These are phyloP conservation scores for Candida sanyiensis DNA, from an alignment of 805 yeast genomes.

Conservation along the genomic window DNA sequence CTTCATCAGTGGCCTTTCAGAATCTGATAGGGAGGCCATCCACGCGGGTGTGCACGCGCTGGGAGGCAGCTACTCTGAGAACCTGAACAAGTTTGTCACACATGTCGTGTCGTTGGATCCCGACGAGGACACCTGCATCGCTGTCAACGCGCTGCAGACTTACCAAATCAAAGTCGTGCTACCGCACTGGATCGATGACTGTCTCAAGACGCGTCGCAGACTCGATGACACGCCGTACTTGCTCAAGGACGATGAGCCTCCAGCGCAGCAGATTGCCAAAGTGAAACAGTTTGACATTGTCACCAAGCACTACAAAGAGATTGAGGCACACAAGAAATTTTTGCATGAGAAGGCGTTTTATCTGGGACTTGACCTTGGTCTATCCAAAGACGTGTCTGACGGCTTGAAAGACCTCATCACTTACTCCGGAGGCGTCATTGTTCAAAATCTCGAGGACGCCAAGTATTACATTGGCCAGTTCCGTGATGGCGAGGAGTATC, in stretches of 20 bases:
- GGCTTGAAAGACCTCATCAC: slow-evolving; percentile 41
- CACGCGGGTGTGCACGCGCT: slow-evolving; percentile 59
- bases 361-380: slow-evolving; percentile 48
- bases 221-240: slow-evolving; percentile 51
- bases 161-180: slow-evolving; percentile 53
- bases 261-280: slow-evolving; percentile 7
- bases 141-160: slow-evolving; percentile 36
- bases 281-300: slow-evolving; percentile 15
- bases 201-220: slow-evolving; percentile 46
- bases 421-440: slow-evolving; percentile 50
- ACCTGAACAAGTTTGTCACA: slow-evolving; percentile 64
- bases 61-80: slow-evolving; percentile 70
- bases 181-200: slow-evolving; percentile 78
- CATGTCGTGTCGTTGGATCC: slow-evolving; percentile 62
- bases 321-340: slow-evolving; percentile 22
- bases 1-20: slow-evolving; percentile 52
- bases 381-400: slow-evolving; percentile 38
- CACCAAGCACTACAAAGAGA: slow-evolving; percentile 9
- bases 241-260: slow-evolving; percentile 11
- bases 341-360: slow-evolving; percentile 43
- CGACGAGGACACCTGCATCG: slow-evolving; percentile 55
- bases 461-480: slow-evolving; percentile 58
- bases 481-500: slow-evolving; percentile 52
- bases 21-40: slow-evolving; percentile 59
- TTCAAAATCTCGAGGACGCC: slow-evolving; percentile 25